A percentile compares a stretch with the other conserved stretches of the same genome.
Evolutionary conservation across 371 early-diverging fungal species (phyloP).

Genomic region (Mucor ambiguus): DNA sequence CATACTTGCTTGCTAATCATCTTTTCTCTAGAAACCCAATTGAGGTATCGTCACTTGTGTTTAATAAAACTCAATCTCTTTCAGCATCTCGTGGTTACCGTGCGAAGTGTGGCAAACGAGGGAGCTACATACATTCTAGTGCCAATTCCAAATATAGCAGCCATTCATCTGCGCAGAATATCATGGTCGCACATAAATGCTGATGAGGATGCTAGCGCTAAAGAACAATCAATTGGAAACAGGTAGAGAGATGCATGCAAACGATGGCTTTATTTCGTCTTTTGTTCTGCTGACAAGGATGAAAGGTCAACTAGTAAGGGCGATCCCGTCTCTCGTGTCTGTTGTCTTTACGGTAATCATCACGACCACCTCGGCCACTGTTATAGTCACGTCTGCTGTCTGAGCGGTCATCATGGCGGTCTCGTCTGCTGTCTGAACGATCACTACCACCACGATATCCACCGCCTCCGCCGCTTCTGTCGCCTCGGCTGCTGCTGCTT

Average conservation of each 20-base stretch:
- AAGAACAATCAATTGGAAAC: background rate
- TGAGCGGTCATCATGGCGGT: slow-evolving; percentile 14
- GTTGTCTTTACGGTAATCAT: slow-evolving; percentile 19
- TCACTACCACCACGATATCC: slow-evolving; percentile 6
- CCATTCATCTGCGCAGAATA: slow-evolving; percentile 8
- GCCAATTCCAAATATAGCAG: slow-evolving; percentile 10
- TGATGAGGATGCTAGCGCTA: background rate
- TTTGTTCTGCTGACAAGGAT: background rate
- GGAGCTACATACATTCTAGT: background rate
- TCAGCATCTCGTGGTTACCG: slow-evolving; percentile 18
- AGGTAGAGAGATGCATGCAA: background rate
- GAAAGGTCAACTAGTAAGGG: slow-evolving; percentile 23
- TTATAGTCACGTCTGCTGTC: slow-evolving; percentile 15
- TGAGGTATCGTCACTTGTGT: slow-evolving; percentile 11
- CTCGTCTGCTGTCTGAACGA: slow-evolving; percentile 15
- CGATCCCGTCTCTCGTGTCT: slow-evolving; percentile 31
- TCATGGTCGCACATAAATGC: background rate
- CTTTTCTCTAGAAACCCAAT: background rate
- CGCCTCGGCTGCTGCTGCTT: slow-evolving; percentile 13
- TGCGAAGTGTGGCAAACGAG: slow-evolving; percentile 16
- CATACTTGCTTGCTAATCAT: background rate
- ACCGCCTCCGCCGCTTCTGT: slow-evolving; percentile 6
- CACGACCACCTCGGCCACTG: slow-evolving; percentile 13
- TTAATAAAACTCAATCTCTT: slow-evolving; percentile 13
- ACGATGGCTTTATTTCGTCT: slow-evolving; percentile 4